Evolutionary conservation across 2,329 filamentous ascomycete species (phyloP).

Genomic region (Shiraia sp.): DNA sequence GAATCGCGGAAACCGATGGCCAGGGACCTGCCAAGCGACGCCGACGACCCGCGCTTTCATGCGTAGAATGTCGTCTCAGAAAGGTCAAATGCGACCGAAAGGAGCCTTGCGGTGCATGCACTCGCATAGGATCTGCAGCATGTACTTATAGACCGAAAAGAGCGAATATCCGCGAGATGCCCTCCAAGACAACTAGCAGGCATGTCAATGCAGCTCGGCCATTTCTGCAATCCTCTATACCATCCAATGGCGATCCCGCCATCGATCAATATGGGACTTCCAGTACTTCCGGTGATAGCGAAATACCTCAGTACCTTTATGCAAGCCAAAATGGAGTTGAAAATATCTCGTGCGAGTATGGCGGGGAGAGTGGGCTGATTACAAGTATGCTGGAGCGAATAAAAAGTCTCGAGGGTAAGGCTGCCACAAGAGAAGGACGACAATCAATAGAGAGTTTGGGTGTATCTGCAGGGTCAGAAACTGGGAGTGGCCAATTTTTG

Average conservation of each 20-base stretch:
- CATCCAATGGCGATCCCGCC: slow-evolving; percentile 11
- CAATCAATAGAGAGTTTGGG: too few relatives aligned
- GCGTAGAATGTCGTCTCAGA: slow-evolving; percentile 33
- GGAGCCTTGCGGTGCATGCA: slow-evolving; percentile 31
- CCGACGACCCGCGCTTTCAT: slow-evolving; percentile 33
- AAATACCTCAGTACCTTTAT: slow-evolving; percentile 3
- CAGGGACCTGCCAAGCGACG: slow-evolving; percentile 23
- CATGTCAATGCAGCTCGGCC: slow-evolving; percentile 3
- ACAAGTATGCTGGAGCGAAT: slow-evolving; percentile 6
- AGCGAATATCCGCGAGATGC: slow-evolving; percentile 4
- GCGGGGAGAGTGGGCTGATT: slow-evolving; percentile 4
- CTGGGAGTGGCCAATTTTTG: slow-evolving; percentile 27
- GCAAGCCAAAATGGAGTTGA: slow-evolving; percentile 2
- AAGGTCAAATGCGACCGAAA: slow-evolving; percentile 37
- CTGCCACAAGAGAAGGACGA: too few relatives aligned
- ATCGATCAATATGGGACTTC: slow-evolving; percentile 20
- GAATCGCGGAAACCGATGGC: slow-evolving; percentile 17
- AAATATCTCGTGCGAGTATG: slow-evolving; percentile 3
- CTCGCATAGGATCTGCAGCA: slow-evolving; percentile 21
- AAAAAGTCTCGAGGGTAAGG: too few relatives aligned
- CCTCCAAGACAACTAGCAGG: slow-evolving; percentile 4
- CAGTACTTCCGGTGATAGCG: slow-evolving; percentile 15
- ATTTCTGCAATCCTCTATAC: slow-evolving; percentile 3
- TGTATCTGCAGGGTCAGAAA: too few relatives aligned
- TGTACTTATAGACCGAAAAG: slow-evolving; percentile 28